Percentiles rank a stretch among this genome's conserved stretches.
Conservation (phyloP, 2,329 filamentous ascomycete genomes). For the Cladorrhinum sp. region DNA sequence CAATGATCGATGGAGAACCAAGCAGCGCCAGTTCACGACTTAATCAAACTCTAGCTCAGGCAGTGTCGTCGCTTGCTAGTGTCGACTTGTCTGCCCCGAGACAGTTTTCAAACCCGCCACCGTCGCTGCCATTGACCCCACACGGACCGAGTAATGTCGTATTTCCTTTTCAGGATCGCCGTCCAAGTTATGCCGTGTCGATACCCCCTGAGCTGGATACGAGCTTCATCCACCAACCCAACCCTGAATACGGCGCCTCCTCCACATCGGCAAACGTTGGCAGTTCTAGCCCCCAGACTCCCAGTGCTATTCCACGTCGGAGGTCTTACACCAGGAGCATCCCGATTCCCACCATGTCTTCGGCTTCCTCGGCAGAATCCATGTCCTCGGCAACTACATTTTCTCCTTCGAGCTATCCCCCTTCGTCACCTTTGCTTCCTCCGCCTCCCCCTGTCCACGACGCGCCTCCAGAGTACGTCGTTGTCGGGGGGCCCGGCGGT, state of each 20-base stretch:
- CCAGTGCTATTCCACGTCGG: slow-evolving; percentile 14
- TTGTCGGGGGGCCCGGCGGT: slow-evolving; percentile 27
- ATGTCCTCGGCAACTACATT: slow-evolving; percentile 31
- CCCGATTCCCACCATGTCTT: slow-evolving; percentile 17
- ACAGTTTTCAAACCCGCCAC: slow-evolving; percentile 33
- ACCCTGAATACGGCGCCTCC: slow-evolving; percentile 44
- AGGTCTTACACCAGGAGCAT: slow-evolving; percentile 27
- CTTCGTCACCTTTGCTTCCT: slow-evolving; percentile 46
- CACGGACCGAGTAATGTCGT: slow-evolving; percentile 42
- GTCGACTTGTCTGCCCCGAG: slow-evolving; percentile 16
- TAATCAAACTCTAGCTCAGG: neutral
- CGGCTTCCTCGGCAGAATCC: slow-evolving; percentile 16
- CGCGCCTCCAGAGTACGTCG: slow-evolving; percentile 29
- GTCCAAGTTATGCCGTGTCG: slow-evolving; percentile 34
- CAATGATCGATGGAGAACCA: neutral
- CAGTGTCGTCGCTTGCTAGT: neutral
- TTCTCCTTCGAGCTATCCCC: slow-evolving; percentile 49
- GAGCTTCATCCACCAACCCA: slow-evolving; percentile 47
- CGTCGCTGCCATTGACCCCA: slow-evolving; percentile 47
- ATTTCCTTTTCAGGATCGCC: slow-evolving; percentile 43
- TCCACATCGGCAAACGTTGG: slow-evolving; percentile 26
- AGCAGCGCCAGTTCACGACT: neutral
- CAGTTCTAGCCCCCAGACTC: slow-evolving; percentile 20
- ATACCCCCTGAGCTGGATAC: slow-evolving; percentile 35
- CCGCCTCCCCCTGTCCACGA: slow-evolving; percentile 42